phyloP scores from a whole-genome alignment of 2,329 filamentous ascomycete species.

The Penicillium rolfsii region DNA sequence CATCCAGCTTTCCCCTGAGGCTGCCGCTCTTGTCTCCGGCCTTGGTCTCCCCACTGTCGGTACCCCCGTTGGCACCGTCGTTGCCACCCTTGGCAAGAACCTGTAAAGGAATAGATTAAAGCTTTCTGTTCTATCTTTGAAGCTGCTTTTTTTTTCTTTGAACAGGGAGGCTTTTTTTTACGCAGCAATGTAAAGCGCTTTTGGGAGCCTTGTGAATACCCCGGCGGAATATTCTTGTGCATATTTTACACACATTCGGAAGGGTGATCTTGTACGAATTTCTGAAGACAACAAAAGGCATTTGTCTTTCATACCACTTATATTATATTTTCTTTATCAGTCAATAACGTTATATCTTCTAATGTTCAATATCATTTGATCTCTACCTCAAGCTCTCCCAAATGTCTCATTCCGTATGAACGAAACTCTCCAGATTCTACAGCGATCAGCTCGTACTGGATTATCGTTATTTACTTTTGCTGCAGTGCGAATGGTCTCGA shows the following conservation, averaged over 20 bases:
- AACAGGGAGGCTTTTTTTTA: slow-evolving; percentile 20
- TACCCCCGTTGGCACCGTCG: slow-evolving; percentile 33
- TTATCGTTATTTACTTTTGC: too few species aligned
- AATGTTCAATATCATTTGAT: not conserved
- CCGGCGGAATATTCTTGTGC: slow-evolving; percentile 21
- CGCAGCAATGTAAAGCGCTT: slow-evolving; percentile 27
- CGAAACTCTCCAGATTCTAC: too few species aligned
- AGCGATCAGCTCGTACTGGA: too few species aligned
- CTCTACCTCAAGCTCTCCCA: not conserved
- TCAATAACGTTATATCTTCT: slow-evolving; percentile 18
- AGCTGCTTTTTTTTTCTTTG: slow-evolving; percentile 3
- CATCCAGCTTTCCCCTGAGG: slow-evolving; percentile 32
- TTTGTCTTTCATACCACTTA: slow-evolving; percentile 14
- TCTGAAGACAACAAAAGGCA: slow-evolving; percentile 12
- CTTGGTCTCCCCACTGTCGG: slow-evolving; percentile 35
- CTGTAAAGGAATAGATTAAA: slow-evolving; percentile 26
- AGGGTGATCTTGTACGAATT: slow-evolving; percentile 21
- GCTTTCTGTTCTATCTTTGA: slow-evolving; percentile 6
- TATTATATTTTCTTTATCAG: slow-evolving; percentile 13
- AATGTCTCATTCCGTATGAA: not conserved
- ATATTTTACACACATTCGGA: slow-evolving; percentile 20
- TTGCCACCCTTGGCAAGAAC: slow-evolving; percentile 33
- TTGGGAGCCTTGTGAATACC: slow-evolving; percentile 24
- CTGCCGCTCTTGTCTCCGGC: slow-evolving; percentile 30
- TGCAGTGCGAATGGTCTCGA: too few species aligned